Conservation (phyloP, 139 green algal genomes). For the Chlamydomonas sp. region DNA sequence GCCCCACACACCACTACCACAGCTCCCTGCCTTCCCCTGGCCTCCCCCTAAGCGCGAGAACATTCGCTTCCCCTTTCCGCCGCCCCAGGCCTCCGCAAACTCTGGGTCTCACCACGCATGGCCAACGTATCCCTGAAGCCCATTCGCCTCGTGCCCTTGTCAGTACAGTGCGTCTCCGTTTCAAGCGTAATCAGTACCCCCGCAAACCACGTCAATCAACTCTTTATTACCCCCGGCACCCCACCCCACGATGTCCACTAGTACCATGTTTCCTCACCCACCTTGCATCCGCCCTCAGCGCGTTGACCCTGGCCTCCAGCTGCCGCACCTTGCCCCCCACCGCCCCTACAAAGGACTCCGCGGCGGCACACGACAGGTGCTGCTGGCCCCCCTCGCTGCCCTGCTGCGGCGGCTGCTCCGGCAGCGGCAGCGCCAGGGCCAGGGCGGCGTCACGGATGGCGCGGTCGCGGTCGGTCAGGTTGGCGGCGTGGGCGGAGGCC, state of each 20-base stretch:
- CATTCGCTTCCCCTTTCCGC: too few relatives aligned
- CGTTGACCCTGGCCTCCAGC: conserved; percentile 30
- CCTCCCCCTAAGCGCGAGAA: too few relatives aligned
- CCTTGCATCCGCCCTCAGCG: conserved; percentile 49
- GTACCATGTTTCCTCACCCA: background rate
- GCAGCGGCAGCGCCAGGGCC: conserved; percentile 30
- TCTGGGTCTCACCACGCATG: too few relatives aligned
- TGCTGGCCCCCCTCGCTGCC: background rate
- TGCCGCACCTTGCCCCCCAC: conserved; percentile 32
- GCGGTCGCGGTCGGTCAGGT: conserved; percentile 60
- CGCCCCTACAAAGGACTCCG: conserved; percentile 13
- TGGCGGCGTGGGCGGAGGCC: conserved; percentile 57
- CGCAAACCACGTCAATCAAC: background rate
- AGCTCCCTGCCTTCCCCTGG: too few relatives aligned
- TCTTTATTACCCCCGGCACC: too few relatives aligned
- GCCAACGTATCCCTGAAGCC: too few relatives aligned
- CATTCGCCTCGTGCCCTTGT: background rate
- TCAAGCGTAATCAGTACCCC: background rate
- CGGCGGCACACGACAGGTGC: background rate
- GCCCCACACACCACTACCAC: too few relatives aligned
- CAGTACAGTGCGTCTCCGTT: background rate
- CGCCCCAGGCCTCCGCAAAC: too few relatives aligned
- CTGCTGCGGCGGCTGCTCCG: background rate
- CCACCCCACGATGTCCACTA: background rate
- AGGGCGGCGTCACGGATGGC: conserved; percentile 52